These are phyloP conservation scores for Mycena sanguinolenta DNA, from an alignment of 768 basidiomycete species.

Conservation along the genomic window DNA sequence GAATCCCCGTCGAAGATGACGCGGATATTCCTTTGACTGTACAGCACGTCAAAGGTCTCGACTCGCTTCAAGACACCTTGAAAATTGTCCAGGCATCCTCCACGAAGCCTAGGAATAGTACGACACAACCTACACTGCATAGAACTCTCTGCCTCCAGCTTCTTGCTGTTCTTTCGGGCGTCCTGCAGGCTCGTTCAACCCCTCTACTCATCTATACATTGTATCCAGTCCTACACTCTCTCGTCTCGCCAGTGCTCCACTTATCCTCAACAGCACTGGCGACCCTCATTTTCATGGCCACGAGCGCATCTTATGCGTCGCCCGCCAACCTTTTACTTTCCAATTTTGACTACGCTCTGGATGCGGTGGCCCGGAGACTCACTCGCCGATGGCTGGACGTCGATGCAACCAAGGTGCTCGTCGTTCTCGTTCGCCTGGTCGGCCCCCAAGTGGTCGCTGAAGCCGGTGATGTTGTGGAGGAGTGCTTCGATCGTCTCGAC, in stretches of 20 bases:
- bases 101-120: constrained; percentile 41
- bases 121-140: constrained; percentile 75
- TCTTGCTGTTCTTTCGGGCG: constrained; percentile 77
- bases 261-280: constrained; percentile 83
- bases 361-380: constrained; percentile 88
- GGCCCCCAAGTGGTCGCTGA: constrained; percentile 89
- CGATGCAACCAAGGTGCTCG: constrained; percentile 90
- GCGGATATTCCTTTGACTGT: constrained; percentile 60
- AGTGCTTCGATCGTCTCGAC: constrained; percentile 96
- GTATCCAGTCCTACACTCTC: constrained; percentile 89
- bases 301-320: constrained; percentile 89
- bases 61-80: constrained; percentile 71
- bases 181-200: constrained; percentile 79
- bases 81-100: constrained; percentile 57
- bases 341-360: constrained; percentile 97
- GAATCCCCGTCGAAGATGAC: constrained; percentile 33
- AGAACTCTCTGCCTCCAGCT: constrained; percentile 79
- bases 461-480: constrained; percentile 95
- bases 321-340: constrained; percentile 89
- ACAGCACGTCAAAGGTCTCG: constrained; percentile 76
- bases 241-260: constrained; percentile 78
- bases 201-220: constrained; percentile 82
- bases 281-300: constrained; percentile 77
- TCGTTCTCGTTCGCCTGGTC: constrained; percentile 87
- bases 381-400: constrained; percentile 86